Evolutionary conservation across 225 moss, liverwort and hornwort species (phyloP).

Genomic region (Physcomitrellopsis africana): DNA sequence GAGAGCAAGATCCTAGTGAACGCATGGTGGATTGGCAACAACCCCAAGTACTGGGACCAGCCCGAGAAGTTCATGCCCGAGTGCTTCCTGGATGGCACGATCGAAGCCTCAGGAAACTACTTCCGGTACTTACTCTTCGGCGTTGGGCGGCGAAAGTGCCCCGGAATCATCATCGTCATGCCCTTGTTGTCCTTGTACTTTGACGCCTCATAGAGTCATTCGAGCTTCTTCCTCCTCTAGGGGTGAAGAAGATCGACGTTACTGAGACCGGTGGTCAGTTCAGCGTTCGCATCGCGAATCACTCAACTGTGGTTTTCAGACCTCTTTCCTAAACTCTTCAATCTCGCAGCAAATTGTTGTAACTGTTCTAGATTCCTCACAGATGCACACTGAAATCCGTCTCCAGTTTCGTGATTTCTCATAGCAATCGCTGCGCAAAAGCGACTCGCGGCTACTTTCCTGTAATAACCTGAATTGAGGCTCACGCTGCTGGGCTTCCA

Average conservation of each 20-base stretch:
- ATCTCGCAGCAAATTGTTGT: not conserved
- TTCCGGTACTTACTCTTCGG: constrained; percentile 49
- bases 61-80: constrained; percentile 50
- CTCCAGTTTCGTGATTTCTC: no score
- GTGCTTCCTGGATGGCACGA: constrained; percentile 40
- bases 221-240: constrained; percentile 30
- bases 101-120: constrained; percentile 42
- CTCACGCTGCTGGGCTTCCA: no score
- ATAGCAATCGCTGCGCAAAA: no score
- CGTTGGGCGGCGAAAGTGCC: constrained; percentile 37
- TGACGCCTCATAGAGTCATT: constrained; percentile 38
- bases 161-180: constrained; percentile 42
- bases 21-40: constrained; percentile 54
- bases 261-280: constrained; percentile 46
- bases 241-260: constrained; percentile 25
- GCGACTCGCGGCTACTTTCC: no score
- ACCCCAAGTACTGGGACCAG: constrained; percentile 38
- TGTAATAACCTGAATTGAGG: no score
- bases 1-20: constrained; percentile 48
- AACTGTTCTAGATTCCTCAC: no score
- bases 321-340: not conserved
- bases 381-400: no score
- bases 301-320: constrained; percentile 36
- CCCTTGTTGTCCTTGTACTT: constrained; percentile 36
- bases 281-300: constrained; percentile 37